Conservation (phyloP, 331 rosid species). For the Dryas integrifolia region DNA sequence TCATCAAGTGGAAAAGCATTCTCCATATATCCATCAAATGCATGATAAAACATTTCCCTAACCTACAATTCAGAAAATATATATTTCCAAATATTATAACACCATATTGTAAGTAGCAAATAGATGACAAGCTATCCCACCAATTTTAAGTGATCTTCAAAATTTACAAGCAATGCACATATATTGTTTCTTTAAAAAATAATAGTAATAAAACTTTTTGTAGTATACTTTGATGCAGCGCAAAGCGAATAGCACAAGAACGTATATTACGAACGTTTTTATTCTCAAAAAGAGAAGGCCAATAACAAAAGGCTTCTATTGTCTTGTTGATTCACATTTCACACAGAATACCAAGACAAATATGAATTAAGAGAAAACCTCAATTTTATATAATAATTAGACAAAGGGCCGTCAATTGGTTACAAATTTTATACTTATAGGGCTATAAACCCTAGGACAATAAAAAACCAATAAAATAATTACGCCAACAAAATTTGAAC, state of each 20-base stretch:
- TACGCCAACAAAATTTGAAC: not conserved
- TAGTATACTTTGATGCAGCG: not conserved
- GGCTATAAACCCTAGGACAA: not conserved
- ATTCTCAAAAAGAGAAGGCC: conserved; percentile 1
- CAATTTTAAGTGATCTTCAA: not conserved
- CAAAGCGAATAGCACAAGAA: not conserved
- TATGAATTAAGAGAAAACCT: not conserved
- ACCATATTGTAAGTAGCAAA: not conserved
- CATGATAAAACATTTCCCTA: conserved; percentile 90
- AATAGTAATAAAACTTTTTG: not conserved
- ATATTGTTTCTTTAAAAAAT: not conserved
- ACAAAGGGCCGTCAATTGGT: not conserved
- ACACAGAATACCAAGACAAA: too few relatives aligned
- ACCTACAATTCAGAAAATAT: conserved; percentile 40
- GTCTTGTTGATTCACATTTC: not conserved
- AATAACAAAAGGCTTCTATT: not conserved
- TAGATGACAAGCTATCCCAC: not conserved
- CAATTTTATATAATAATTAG: not conserved
- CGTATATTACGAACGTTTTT: not conserved
- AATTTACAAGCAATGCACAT: not conserved
- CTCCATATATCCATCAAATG: conserved; percentile 88
- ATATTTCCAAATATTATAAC: not conserved
- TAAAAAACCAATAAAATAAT: not conserved
- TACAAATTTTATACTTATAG: not conserved
- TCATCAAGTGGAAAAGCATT: conserved; percentile 94